phyloP scores from a whole-genome alignment of 1,139 yeast genomes.

The Yamadazyma dendronema region DNA sequence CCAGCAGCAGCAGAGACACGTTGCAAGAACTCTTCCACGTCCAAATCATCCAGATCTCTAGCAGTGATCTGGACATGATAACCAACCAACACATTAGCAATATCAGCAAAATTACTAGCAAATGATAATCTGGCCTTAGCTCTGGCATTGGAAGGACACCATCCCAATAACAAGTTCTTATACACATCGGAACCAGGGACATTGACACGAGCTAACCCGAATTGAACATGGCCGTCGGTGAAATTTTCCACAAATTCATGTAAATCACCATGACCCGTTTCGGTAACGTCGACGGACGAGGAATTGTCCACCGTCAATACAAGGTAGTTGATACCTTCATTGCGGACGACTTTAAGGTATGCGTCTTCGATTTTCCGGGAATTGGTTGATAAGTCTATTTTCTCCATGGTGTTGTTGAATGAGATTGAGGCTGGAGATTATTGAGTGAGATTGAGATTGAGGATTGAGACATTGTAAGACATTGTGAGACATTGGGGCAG shows the following conservation, averaged over 20 bases:
- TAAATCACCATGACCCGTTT: constrained; percentile 63
- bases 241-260: constrained; percentile 78
- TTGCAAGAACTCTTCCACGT: constrained; percentile 69
- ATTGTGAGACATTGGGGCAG: neutral
- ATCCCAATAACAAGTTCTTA: constrained; percentile 82
- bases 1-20: constrained; percentile 92
- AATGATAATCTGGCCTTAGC: constrained; percentile 70
- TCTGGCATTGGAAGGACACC: constrained; percentile 92
- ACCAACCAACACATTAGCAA: constrained; percentile 66
- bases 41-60: constrained; percentile 88
- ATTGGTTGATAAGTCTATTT: constrained; percentile 55
- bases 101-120: constrained; percentile 73
- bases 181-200: constrained; percentile 88
- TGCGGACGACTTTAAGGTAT: constrained; percentile 62
- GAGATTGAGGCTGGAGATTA: neutral
- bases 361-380: constrained; percentile 60
- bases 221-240: constrained; percentile 86
- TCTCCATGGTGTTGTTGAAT: constrained; percentile 41
- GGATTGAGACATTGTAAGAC: neutral
- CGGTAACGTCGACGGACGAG: constrained; percentile 57
- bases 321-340: constrained; percentile 54
- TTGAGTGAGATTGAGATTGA: too few species aligned
- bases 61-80: constrained; percentile 97
- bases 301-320: constrained; percentile 61
- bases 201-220: constrained; percentile 82